Percentiles rank a stretch among this genome's conserved stretches.
Evolutionary conservation across 2,329 filamentous ascomycete species (phyloP).

Genomic region (Waltergamsia citrina): DNA sequence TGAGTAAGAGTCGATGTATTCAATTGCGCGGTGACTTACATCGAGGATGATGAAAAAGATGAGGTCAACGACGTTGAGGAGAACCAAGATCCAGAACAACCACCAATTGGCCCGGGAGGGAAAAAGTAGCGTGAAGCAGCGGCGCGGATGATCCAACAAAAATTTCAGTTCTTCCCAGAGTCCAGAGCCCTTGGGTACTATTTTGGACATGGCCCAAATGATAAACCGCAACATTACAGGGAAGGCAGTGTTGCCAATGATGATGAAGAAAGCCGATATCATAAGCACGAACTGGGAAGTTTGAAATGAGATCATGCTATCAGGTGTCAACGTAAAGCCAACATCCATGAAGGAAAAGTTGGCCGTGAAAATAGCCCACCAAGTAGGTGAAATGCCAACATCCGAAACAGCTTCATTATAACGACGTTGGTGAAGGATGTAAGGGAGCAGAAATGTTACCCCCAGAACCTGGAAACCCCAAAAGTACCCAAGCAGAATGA

Average conservation of each 20-base stretch:
- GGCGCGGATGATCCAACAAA: constrained; percentile 84
- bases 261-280: constrained; percentile 74
- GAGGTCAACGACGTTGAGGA: constrained; percentile 76
- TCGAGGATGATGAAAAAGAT: constrained; percentile 91
- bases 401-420: constrained; percentile 59
- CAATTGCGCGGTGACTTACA: no score
- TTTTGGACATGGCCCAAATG: constrained; percentile 71
- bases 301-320: constrained; percentile 90
- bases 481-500: constrained; percentile 73
- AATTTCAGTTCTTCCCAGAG: constrained; percentile 88
- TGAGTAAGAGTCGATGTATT: not conserved
- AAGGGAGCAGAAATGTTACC: constrained; percentile 65
- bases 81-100: constrained; percentile 77
- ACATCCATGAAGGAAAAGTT: constrained; percentile 89
- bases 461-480: constrained; percentile 74
- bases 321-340: constrained; percentile 84
- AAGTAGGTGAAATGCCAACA: constrained; percentile 55
- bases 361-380: constrained; percentile 90
- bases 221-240: constrained; percentile 89
- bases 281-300: constrained; percentile 66
- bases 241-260: constrained; percentile 93
- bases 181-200: constrained; percentile 55
- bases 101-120: constrained; percentile 89
- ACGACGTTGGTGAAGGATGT: constrained; percentile 56
- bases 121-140: constrained; percentile 93